Percentiles rank a stretch among this genome's conserved stretches.
phyloP scores from a whole-genome alignment of 768 basidiomycete species.

The Boletus tylopilopsis region DNA sequence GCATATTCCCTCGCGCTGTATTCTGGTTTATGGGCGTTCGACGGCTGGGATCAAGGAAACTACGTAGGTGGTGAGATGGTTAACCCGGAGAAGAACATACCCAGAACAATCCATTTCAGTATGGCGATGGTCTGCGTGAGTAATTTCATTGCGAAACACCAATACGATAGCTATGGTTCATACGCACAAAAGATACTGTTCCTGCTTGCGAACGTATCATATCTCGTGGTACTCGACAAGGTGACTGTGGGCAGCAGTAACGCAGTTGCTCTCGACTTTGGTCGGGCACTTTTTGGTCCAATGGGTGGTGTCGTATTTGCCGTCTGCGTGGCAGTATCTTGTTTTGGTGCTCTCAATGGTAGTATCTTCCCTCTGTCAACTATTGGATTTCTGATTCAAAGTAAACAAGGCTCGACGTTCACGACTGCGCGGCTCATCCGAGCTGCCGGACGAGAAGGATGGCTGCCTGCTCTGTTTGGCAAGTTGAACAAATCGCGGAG shows the following conservation, averaged over 20 bases:
- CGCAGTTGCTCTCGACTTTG: conserved; percentile 90
- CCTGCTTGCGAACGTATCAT: conserved; percentile 79
- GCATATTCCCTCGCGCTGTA: conserved; percentile 92
- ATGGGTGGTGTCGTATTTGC: conserved; percentile 88
- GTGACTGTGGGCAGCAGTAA: conserved; percentile 72
- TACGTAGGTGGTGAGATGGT: conserved; percentile 89
- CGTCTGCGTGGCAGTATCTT: conserved; percentile 88
- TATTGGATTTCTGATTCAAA: conserved; percentile 4
- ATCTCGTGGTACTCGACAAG: conserved; percentile 91
- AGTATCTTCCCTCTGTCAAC: conserved; percentile 8
- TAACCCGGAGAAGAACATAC: conserved; percentile 81
- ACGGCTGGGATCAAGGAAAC: conserved; percentile 94
- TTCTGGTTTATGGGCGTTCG: conserved; percentile 93
- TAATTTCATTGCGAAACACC: not conserved
- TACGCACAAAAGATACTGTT: conserved; percentile 56
- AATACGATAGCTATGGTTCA: not conserved
- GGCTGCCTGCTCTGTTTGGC: conserved; percentile 82
- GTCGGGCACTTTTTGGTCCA: conserved; percentile 78
- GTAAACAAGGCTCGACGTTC: conserved; percentile 55
- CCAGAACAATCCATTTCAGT: conserved; percentile 84
- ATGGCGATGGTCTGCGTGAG: conserved; percentile 79
- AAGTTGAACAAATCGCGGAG: conserved; percentile 66
- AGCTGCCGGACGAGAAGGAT: conserved; percentile 84
- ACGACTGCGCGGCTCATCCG: conserved; percentile 84
- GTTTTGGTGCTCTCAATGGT: conserved; percentile 94